Evolutionary conservation across 148 eudicot genomes (phyloP).

Genomic region (Vaccinium macrocarpon): DNA sequence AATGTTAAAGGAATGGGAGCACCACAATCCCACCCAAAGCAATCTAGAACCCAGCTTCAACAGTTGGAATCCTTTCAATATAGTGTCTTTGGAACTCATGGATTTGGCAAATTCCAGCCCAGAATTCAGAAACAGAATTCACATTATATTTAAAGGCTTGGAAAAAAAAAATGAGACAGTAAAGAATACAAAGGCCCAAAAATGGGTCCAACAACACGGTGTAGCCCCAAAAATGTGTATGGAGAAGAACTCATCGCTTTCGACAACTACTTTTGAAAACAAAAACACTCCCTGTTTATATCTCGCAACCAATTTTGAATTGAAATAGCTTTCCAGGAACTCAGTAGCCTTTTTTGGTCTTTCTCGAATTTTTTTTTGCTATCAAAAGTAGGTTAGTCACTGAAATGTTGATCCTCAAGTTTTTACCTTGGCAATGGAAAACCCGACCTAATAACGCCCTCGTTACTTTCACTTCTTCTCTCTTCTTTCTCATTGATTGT

Average conservation of each 20-base stretch:
- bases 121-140: too few species aligned
- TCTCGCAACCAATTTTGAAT: too few species aligned
- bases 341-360: background rate
- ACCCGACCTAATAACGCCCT: constrained; percentile 45
- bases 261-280: background rate
- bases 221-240: background rate
- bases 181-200: background rate
- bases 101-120: too few species aligned
- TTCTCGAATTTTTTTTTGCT: background rate
- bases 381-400: constrained; percentile 38
- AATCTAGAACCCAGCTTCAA: too few species aligned
- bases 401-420: constrained; percentile 72
- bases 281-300: too few species aligned
- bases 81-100: too few species aligned
- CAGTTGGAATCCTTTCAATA: too few species aligned
- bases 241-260: background rate
- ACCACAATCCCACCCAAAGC: too few species aligned
- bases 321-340: too few species aligned
- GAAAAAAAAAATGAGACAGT: too few species aligned
- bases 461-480: constrained; percentile 43
- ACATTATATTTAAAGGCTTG: too few species aligned
- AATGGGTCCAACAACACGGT: background rate
- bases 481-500: constrained; percentile 36
- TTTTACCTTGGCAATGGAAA: constrained; percentile 62
- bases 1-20: too few species aligned